Conservation (phyloP, 768 basidiomycete genomes). For the Hemileccinum rubropunctum region DNA sequence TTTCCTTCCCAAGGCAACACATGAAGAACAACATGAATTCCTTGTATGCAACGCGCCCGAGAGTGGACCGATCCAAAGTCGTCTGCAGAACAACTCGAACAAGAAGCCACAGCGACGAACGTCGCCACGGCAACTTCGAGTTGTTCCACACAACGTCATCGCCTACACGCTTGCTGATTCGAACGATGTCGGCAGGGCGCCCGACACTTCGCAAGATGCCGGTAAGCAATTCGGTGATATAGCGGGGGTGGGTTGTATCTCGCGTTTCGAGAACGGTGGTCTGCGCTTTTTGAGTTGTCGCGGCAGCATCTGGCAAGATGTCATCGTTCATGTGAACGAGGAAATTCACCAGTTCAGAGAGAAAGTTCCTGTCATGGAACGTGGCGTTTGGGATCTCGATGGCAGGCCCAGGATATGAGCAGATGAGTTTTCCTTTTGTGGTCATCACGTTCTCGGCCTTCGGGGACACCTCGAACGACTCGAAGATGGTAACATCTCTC, state of each 20-base stretch:
- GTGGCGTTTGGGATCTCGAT: constrained; percentile 32
- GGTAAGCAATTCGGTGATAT: constrained; percentile 44
- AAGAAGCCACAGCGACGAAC: constrained; percentile 49
- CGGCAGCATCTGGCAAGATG: constrained; percentile 30
- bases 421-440: constrained; percentile 41
- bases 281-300: constrained; percentile 36
- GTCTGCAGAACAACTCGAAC: constrained; percentile 46
- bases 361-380: constrained; percentile 31
- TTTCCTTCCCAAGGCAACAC: constrained; percentile 9
- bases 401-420: constrained; percentile 47
- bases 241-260: constrained; percentile 40
- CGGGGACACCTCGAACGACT: constrained; percentile 47
- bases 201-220: constrained; percentile 42
- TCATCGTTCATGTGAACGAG: constrained; percentile 33
- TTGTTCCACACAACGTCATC: constrained; percentile 39
- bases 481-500: constrained; percentile 32
- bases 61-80: constrained; percentile 20
- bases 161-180: too few relatives aligned
- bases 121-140: constrained; percentile 44
- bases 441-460: constrained; percentile 34
- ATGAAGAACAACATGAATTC: constrained; percentile 33
- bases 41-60: constrained; percentile 27
- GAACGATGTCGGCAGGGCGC: constrained; percentile 29
- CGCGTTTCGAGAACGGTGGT: constrained; percentile 35
- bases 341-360: constrained; percentile 35